Evolutionary conservation across 495 filamentous ascomycete genomes (phyloP).

Genomic region (Bathelium albidoporum): DNA sequence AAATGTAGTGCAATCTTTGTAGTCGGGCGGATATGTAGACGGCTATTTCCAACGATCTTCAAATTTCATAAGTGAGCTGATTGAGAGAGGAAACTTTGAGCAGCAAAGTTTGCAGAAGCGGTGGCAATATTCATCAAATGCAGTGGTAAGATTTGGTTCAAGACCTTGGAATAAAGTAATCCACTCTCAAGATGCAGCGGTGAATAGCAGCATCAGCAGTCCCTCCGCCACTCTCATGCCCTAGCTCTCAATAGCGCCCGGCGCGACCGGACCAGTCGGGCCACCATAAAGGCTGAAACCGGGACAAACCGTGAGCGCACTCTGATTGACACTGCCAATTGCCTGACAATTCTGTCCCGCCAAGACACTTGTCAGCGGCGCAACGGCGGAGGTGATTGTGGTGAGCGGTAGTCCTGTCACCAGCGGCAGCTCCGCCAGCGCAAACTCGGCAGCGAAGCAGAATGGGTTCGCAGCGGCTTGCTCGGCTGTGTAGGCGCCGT

Average conservation of each 20-base stretch:
- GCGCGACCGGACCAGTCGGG: slow-evolving; percentile 13
- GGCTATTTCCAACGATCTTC: no score
- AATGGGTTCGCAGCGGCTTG: slow-evolving; percentile 19
- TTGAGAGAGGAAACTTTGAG: no score
- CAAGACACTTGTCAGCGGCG: slow-evolving; percentile 4
- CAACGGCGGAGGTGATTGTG: slow-evolving; percentile 5
- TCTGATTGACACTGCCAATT: slow-evolving; percentile 15
- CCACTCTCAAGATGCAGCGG: no score
- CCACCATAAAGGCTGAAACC: slow-evolving; percentile 19
- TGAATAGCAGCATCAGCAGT: no score
- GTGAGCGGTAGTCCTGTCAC: slow-evolving; percentile 5
- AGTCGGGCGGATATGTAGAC: no score
- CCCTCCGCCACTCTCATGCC: neutral
- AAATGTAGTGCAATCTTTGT: no score
- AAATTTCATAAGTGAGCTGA: no score
- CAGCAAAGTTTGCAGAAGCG: no score
- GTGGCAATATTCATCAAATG: no score
- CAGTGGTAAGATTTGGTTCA: no score
- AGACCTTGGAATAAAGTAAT: no score
- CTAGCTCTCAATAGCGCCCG: slow-evolving; percentile 11
- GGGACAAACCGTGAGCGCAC: slow-evolving; percentile 15
- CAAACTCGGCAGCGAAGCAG: slow-evolving; percentile 22
- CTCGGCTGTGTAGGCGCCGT: slow-evolving; percentile 21
- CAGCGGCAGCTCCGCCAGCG: slow-evolving; percentile 7
- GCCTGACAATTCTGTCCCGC: slow-evolving; percentile 5